phyloP scores from a whole-genome alignment of 1,284 basidiomycete species.

The Exobasidium rhododendri region DNA sequence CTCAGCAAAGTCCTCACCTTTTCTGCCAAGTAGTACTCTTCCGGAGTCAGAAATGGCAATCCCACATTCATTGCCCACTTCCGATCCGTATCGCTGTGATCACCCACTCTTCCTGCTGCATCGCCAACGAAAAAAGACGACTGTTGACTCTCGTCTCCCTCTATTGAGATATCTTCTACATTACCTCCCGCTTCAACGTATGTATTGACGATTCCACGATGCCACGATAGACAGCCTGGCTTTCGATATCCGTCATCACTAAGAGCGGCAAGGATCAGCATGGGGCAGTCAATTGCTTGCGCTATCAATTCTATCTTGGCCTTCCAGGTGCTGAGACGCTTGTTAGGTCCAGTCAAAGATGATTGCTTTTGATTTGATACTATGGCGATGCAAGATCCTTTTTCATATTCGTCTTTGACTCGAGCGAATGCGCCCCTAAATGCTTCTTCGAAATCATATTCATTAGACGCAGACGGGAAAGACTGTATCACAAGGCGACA shows the following conservation, averaged over 20 bases:
- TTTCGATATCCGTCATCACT: constrained; percentile 44
- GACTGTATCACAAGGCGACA: too few relatives aligned
- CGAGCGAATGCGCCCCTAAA: constrained; percentile 6
- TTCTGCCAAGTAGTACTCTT: constrained; percentile 42
- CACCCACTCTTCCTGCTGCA: constrained; percentile 40
- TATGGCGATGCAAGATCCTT: constrained; percentile 26
- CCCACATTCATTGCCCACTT: constrained; percentile 50
- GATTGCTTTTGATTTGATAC: constrained; percentile 41
- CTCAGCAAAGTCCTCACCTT: constrained; percentile 4
- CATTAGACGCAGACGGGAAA: constrained; percentile 30
- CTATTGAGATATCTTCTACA: constrained; percentile 20
- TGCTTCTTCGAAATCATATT: constrained; percentile 28
- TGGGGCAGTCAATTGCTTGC: constrained; percentile 29
- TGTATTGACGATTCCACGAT: constrained; percentile 14
- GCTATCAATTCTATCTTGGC: constrained; percentile 34
- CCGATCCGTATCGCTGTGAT: constrained; percentile 48
- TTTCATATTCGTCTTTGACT: constrained; percentile 12
- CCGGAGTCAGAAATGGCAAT: constrained; percentile 44
- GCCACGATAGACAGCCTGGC: constrained; percentile 40
- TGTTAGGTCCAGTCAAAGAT: not conserved
- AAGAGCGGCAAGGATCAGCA: constrained; percentile 37
- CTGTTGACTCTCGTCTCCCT: constrained; percentile 10
- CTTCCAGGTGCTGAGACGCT: constrained; percentile 27
- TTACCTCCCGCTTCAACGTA: constrained; percentile 22
- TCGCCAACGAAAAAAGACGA: constrained; percentile 49